phyloP scores from a whole-genome alignment of 202 grass and related monocot species.

The Zoysia matrella region DNA sequence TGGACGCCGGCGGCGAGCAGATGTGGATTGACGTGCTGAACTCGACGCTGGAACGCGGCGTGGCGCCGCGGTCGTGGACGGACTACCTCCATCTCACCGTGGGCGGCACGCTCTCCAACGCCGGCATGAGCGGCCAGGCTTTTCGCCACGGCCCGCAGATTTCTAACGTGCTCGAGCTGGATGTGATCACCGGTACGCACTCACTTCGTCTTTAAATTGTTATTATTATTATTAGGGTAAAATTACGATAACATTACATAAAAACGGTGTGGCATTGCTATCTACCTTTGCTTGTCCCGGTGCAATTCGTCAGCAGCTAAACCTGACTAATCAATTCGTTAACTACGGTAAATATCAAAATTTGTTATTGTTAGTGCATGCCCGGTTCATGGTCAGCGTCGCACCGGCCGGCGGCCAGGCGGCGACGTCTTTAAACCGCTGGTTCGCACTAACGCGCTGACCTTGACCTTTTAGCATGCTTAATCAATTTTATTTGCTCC shows the following conservation, averaged over 20 bases:
- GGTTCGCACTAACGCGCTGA: conserved; percentile 34
- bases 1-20: conserved; percentile 73
- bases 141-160: no score
- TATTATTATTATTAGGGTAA: no score
- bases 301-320: conserved; percentile 28
- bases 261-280: no score
- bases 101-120: no score
- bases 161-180: not conserved
- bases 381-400: conserved; percentile 17
- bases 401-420: conserved; percentile 19
- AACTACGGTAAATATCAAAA: not conserved
- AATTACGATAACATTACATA: no score
- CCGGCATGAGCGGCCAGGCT: no score
- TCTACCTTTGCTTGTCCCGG: not conserved
- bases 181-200: conserved; percentile 20
- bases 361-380: not conserved
- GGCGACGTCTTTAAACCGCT: conserved; percentile 43
- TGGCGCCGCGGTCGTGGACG: no score
- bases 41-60: no score
- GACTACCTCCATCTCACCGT: no score
- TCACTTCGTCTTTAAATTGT: no score
- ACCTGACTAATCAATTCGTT: not conserved
- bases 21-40: no score
- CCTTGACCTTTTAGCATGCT: not conserved
- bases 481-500: not conserved